Evolutionary conservation across 495 filamentous ascomycete species (phyloP), one percentile per base, ranked within the genome.

Genomic region (Tuber calosporum): DNA sequence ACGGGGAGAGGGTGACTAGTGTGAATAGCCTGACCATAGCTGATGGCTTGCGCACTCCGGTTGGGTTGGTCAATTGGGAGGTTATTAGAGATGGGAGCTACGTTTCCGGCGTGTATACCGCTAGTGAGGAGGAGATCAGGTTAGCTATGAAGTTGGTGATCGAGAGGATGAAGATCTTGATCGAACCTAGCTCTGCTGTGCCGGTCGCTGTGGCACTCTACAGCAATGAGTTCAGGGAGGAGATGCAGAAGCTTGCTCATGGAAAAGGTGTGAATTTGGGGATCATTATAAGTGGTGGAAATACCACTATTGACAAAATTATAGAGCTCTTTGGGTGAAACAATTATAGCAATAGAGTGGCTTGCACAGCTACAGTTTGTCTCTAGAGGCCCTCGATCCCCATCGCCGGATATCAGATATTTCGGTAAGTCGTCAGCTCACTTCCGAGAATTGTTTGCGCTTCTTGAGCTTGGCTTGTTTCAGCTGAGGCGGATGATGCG

Each of bases 161-260:
- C 80, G 94, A 99, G 86, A 83, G 94, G 73, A 89, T 97, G 87
- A 98, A 98, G 88, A 84, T 96, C 66, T 87, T 97, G 66, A 87
- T 97, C 37, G 95, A 99, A 85, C 95, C 95, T 68, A 94, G 91
- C 82, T 88, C 94, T 4, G 93, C 90, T 4, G 94, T 99, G 34
- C 89, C 89, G 20, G 82, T 99, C 77, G 95, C 95, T 6, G 90
- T 91, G 7, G 90, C 89, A 72, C 82, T 99, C 79, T 97, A 87
- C 78, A 89, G 95, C 81, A 93, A 96, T 82, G 91, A 92, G 38
- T 97, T 97, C 79, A 85, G 92, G 75, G 86, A 87, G 76, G 85
- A 88, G 34, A 37, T 79, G 39, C 45, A 43, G 30, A 67, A 67
- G 53, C 75, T 73, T 67, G 76, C 26, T 34, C 75, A 43, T 15